A percentile compares a stretch with the other conserved stretches of the same genome.
Conservation (phyloP, 2,329 filamentous ascomycete species). For the Fusarium tuaranense region DNA sequence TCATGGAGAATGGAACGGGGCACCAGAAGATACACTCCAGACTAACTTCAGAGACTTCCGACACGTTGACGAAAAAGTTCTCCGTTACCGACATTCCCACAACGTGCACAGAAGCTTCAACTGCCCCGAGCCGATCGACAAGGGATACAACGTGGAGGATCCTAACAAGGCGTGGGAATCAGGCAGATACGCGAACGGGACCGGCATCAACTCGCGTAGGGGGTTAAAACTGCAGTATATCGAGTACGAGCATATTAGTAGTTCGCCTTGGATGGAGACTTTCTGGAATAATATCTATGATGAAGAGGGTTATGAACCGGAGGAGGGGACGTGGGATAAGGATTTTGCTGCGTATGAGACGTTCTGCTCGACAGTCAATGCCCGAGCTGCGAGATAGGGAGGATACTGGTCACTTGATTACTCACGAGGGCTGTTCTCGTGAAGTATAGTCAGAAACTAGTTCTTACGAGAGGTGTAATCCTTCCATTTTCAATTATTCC, state of each 20-base stretch:
- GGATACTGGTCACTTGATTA: neutral
- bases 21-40: neutral
- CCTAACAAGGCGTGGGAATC: neutral
- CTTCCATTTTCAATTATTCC: neutral
- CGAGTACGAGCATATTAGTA: neutral
- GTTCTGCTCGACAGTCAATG: neutral
- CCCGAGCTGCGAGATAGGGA: neutral
- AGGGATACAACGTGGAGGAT: neutral
- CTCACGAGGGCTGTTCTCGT: neutral
- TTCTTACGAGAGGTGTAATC: too few species aligned
- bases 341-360: neutral
- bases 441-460: neutral
- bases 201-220: neutral
- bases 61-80: neutral
- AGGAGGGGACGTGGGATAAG: neutral
- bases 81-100: neutral
- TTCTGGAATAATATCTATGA: neutral
- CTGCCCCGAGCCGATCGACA: neutral
- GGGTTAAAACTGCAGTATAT: neutral
- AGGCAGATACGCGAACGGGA: neutral
- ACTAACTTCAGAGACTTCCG: neutral
- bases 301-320: neutral
- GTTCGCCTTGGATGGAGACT: neutral
- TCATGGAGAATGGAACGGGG: neutral
- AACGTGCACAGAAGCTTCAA: neutral